Base-by-base conservation (phyloP, 139 green algal genomes). In the Gonium pectorale region DNA sequence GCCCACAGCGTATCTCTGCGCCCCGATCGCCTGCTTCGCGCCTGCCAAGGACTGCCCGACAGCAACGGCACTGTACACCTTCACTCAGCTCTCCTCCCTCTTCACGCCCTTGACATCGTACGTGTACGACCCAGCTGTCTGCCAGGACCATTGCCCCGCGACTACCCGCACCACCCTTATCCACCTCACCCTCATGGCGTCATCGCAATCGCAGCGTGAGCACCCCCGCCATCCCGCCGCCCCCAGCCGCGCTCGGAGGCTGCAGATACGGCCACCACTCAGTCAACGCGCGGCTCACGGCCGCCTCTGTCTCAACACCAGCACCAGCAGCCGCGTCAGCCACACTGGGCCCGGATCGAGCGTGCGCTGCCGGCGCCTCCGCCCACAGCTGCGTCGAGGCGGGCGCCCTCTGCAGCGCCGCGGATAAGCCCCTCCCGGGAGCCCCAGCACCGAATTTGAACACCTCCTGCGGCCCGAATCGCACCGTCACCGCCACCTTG, bases 221-320 rank as follows among this genome's bases (percentile, higher is more conserved):
- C 66, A 38, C 51, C 66, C 66, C 66, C 66, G 66, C 66, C 66
- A 72, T 13, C 35, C 66, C 66, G 37, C 66, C 66, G 13, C 66
- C 66, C 17, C 9, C 66, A n/a, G 8, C 37, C 8, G 31, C 66
- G 35, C 19, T 22, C 35, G 33, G 35, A 3, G 66, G 66, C 66
- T 72, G 66, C 66, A 72, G 37, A 22, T 72, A 72, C 66, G 37
- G 35, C 66, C 35, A n/a, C 66, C 66, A 72, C 4, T 29, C 38
- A 19, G 66, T 38, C 66, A 72, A 27, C 66, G 21, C 49, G 49
- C 15, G 49, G 15, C 15, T 17, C 49, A 17, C 13, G 15, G 13
- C 49, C 49, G 15, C 49, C 17, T 59, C 49, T 17, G 17, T 17
- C 49, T 26, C 49, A 13, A 59, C 49, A 59, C 37, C 38, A 8